Evolutionary conservation across 2,329 filamentous ascomycete species (phyloP).

Genomic region (Calonectria pseudoturangicola): DNA sequence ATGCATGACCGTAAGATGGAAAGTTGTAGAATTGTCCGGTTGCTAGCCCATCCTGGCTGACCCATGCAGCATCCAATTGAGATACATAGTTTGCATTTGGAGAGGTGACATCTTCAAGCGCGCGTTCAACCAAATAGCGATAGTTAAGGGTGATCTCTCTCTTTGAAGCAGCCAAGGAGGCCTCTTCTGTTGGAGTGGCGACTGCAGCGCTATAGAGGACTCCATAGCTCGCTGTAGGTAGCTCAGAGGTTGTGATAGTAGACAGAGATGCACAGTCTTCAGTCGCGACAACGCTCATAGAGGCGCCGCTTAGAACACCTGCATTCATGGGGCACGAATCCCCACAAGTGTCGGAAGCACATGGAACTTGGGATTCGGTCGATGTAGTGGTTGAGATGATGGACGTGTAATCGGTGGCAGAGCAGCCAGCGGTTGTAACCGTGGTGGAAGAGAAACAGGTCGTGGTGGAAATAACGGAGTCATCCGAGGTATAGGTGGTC

Average conservation of each 20-base stretch:
- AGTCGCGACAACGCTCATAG: conserved; percentile 30
- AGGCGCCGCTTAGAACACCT: conserved; percentile 36
- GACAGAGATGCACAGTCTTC: conserved; percentile 36
- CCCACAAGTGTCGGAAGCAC: conserved; percentile 42
- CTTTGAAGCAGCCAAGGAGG: neutral
- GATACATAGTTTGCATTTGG: conserved; percentile 43
- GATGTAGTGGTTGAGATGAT: conserved; percentile 35
- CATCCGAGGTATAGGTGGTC: conserved; percentile 31
- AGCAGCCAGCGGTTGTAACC: conserved; percentile 34
- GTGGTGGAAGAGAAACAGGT: conserved; percentile 40
- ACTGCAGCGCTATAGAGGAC: conserved; percentile 30
- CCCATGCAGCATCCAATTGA: conserved; percentile 34
- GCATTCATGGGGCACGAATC: conserved; percentile 40
- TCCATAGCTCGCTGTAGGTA: conserved; percentile 34
- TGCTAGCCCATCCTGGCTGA: conserved; percentile 38
- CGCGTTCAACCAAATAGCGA: conserved; percentile 15
- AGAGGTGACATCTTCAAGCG: conserved; percentile 33
- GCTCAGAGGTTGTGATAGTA: conserved; percentile 39
- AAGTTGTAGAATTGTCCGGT: conserved; percentile 42
- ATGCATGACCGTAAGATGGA: conserved; percentile 12
- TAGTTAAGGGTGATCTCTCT: neutral
- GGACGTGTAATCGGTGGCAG: conserved; percentile 43
- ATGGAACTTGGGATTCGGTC: conserved; percentile 24
- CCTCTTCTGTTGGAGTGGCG: conserved; percentile 16
- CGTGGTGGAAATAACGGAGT: conserved; percentile 25